Evolutionary conservation across 345 rosid genomes (phyloP).

Genomic region (Brassica rapa): DNA sequence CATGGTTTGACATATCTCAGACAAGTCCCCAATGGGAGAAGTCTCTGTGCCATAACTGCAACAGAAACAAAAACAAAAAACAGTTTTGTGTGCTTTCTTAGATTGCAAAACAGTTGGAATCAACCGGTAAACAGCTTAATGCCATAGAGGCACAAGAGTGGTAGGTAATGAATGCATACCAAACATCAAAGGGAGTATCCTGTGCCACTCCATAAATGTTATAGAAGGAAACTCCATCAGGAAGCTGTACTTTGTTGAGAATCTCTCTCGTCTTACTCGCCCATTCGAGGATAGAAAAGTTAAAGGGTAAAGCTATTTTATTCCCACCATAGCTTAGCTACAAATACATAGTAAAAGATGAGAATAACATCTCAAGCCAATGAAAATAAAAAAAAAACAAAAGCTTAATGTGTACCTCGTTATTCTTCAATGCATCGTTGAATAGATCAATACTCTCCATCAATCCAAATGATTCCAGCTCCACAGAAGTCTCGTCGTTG

Average conservation of each 20-base stretch:
- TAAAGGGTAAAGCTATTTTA: constrained; percentile 72
- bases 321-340: constrained; percentile 68
- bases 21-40: constrained; percentile 68
- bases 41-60: constrained; percentile 83
- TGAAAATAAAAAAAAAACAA: not conserved
- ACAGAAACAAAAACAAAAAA: not conserved
- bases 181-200: constrained; percentile 81
- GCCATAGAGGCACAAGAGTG: not conserved
- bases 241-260: constrained; percentile 59
- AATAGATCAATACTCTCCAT: constrained; percentile 57
- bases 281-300: constrained; percentile 66
- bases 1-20: constrained; percentile 78
- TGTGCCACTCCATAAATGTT: constrained; percentile 77
- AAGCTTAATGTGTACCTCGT: constrained; percentile 56
- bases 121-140: not conserved
- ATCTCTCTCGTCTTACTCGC: constrained; percentile 68
- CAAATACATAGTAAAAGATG: constrained; percentile 16
- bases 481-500: constrained; percentile 45
- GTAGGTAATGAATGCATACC: constrained; percentile 48
- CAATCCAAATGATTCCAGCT: constrained; percentile 60
- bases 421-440: constrained; percentile 68
- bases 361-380: not conserved
- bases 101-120: not conserved
- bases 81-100: constrained; percentile 2
- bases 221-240: constrained; percentile 69